These are phyloP conservation scores for Claviceps arundinis DNA, from an alignment of 2,329 filamentous ascomycete species.

Conservation along the genomic window DNA sequence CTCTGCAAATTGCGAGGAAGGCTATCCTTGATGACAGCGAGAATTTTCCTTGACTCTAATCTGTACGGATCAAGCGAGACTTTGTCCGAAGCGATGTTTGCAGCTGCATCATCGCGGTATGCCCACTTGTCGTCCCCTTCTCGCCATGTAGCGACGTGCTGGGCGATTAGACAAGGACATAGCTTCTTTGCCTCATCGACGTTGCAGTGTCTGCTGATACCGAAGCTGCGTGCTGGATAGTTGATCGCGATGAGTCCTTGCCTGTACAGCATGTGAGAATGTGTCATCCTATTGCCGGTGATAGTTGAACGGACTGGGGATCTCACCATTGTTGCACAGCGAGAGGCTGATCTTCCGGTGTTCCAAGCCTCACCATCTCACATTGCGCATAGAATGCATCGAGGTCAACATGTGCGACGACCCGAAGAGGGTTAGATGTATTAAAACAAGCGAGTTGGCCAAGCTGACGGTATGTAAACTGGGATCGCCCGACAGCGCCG, in stretches of 20 bases:
- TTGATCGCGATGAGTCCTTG: slow-evolving; percentile 92
- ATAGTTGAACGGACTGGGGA: background rate
- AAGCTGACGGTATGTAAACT: slow-evolving; percentile 77
- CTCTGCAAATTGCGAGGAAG: slow-evolving; percentile 53
- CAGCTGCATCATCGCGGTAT: slow-evolving; percentile 69
- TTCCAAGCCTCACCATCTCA: slow-evolving; percentile 74
- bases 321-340: slow-evolving; percentile 82
- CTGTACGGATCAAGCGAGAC: slow-evolving; percentile 90
- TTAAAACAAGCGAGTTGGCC: slow-evolving; percentile 59
- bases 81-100: slow-evolving; percentile 76
- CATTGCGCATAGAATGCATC: slow-evolving; percentile 98
- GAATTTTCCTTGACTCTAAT: slow-evolving; percentile 67
- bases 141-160: slow-evolving; percentile 91
- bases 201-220: slow-evolving; percentile 67
- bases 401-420: slow-evolving; percentile 84
- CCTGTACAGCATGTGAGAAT: slow-evolving; percentile 28
- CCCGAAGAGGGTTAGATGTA: slow-evolving; percentile 63
- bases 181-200: slow-evolving; percentile 71
- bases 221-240: slow-evolving; percentile 74
- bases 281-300: no score
- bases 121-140: slow-evolving; percentile 88
- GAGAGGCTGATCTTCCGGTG: slow-evolving; percentile 63
- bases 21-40: slow-evolving; percentile 62
- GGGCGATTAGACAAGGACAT: slow-evolving; percentile 71
- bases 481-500: slow-evolving; percentile 36